phyloP scores from a whole-genome alignment of 208 protist species.

The Trypanosoma theileri region DNA sequence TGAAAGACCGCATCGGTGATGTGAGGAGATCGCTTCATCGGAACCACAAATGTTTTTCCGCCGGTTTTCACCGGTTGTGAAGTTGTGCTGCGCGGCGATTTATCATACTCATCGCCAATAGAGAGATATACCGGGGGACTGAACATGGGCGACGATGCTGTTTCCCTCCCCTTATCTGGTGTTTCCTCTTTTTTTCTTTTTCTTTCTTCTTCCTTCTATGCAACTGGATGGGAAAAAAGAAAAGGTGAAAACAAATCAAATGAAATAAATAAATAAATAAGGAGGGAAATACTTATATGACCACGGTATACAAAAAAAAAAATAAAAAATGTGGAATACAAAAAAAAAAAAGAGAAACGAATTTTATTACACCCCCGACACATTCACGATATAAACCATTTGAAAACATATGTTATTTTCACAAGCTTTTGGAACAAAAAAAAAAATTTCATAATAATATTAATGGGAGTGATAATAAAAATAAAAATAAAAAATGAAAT shows the following conservation, averaged over 20 bases:
- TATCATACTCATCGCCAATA: slow-evolving; percentile 92
- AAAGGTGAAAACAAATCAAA: slow-evolving; percentile 30
- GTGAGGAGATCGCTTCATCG: slow-evolving; percentile 71
- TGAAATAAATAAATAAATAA: not conserved
- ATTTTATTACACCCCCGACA: too few species aligned
- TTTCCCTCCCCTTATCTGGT: not conserved
- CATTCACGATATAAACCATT: too few species aligned
- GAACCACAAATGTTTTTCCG: slow-evolving; percentile 62
- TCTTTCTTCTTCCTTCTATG: slow-evolving; percentile 7
- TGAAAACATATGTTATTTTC: too few species aligned
- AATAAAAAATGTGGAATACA: not conserved
- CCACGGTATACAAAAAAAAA: not conserved
- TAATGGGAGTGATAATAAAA: not conserved
- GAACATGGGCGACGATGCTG: slow-evolving; percentile 47
- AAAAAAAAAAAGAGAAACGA: not conserved
- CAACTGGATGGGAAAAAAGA: slow-evolving; percentile 14
- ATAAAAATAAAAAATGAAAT: not conserved
- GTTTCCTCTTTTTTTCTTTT: not conserved
- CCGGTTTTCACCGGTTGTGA: slow-evolving; percentile 1
- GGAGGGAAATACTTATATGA: too few species aligned
- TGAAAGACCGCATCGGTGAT: slow-evolving; percentile 71
- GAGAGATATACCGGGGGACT: slow-evolving; percentile 75
- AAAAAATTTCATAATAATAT: not conserved
- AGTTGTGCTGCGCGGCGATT: slow-evolving; percentile 24
- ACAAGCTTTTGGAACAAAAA: not conserved